Conservation (phyloP, 148 eudicot species). For the Cornus suecica region DNA sequence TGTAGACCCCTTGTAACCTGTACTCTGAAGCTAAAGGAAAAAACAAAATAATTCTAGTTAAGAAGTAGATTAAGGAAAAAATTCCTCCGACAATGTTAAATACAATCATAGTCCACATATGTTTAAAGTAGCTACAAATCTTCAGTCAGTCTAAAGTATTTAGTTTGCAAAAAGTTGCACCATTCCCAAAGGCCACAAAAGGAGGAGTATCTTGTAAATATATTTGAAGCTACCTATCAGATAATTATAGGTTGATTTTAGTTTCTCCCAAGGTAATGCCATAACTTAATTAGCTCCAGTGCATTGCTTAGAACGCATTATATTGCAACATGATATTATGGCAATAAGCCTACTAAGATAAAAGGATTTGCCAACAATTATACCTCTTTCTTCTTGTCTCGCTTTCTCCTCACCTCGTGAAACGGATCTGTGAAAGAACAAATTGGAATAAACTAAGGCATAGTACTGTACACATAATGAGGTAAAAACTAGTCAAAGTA, state of each 20-base stretch:
- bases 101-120: too few relatives aligned
- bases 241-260: too few relatives aligned
- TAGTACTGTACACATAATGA: background rate
- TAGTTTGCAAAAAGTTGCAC: background rate
- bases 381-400: conserved; percentile 88
- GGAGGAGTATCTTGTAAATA: background rate
- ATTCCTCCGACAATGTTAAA: background rate
- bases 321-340: too few relatives aligned
- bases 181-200: background rate
- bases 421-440: conserved; percentile 65
- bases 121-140: too few relatives aligned
- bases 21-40: conserved; percentile 39
- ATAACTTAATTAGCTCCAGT: too few relatives aligned
- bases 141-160: background rate
- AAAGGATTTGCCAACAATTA: background rate
- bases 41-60: conserved; percentile 13
- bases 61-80: background rate
- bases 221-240: background rate
- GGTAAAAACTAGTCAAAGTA: background rate
- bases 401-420: conserved; percentile 85
- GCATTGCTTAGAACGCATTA: too few relatives aligned
- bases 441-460: background rate
- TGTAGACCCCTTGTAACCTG: conserved; percentile 34
- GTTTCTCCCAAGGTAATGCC: too few relatives aligned
- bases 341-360: background rate